phyloP scores from a whole-genome alignment of 148 eudicot species.

The Amaranthus hypochondriacus region DNA sequence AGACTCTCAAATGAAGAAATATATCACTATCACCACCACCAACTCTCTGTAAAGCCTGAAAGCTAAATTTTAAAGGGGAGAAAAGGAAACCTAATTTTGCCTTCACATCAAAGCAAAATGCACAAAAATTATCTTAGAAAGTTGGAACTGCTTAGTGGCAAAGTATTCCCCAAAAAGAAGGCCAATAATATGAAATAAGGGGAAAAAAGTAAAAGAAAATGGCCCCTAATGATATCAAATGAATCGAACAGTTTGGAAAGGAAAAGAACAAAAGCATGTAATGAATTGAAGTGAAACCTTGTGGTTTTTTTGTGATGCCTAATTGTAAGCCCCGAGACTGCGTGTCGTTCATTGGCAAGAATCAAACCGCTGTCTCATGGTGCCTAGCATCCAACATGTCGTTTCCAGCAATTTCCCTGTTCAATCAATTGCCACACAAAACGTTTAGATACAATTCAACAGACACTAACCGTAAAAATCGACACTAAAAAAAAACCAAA shows the following conservation, averaged over 20 bases:
- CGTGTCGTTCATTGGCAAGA: conserved; percentile 29
- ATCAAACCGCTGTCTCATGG: conserved; percentile 27
- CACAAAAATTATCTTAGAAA: conserved; percentile 7
- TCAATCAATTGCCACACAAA: background rate
- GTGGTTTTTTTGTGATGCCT: conserved; percentile 27
- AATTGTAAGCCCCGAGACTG: conserved; percentile 20
- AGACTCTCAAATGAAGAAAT: conserved; percentile 20
- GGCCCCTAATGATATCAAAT: background rate
- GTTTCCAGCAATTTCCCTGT: conserved; percentile 40
- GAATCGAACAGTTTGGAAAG: background rate
- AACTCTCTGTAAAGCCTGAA: background rate
- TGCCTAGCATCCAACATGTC: conserved; percentile 31
- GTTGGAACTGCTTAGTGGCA: background rate
- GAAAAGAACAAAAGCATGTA: conserved; percentile 2
- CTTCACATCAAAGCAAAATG: background rate
- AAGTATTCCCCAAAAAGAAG: background rate
- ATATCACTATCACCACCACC: conserved; percentile 20
- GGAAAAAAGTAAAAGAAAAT: background rate
- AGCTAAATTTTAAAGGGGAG: background rate
- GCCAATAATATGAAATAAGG: background rate
- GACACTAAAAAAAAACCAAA: no score
- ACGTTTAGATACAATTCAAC: background rate
- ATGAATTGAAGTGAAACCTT: conserved; percentile 19
- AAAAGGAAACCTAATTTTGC: background rate
- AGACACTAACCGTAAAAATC: background rate